A percentile compares a stretch with the other conserved stretches of the same genome.
Evolutionary conservation across 31 red algal genomes (phyloP).

Genomic region (Odonthalia washingtoniensis): DNA sequence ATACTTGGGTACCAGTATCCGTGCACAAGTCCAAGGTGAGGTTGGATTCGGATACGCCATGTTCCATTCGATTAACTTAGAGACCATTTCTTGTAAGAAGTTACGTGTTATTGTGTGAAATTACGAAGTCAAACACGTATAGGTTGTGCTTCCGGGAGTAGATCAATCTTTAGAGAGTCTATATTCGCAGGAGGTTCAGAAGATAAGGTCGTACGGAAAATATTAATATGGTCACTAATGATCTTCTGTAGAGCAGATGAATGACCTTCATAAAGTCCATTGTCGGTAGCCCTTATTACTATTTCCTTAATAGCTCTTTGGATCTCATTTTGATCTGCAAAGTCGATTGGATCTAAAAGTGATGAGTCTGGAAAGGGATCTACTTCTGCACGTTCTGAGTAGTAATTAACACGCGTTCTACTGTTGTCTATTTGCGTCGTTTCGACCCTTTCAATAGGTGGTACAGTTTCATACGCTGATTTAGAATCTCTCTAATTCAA

Average conservation of each 20-base stretch:
- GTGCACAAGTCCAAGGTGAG: constrained; percentile 36
- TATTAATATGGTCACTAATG: constrained; percentile 16
- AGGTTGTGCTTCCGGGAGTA: constrained; percentile 28
- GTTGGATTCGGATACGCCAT: constrained; percentile 49
- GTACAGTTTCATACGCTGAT: too few species aligned
- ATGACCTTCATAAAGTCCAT: neutral
- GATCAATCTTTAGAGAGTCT: neutral
- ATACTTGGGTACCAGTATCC: constrained; percentile 32
- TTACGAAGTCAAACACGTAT: constrained; percentile 47
- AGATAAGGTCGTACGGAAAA: constrained; percentile 40
- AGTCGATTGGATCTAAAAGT: constrained; percentile 35
- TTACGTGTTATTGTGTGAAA: constrained; percentile 18
- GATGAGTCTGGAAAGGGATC: too few species aligned
- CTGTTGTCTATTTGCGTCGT: too few species aligned
- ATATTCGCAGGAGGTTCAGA: constrained; percentile 15
- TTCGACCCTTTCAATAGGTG: too few species aligned
- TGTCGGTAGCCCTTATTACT: constrained; percentile 10
- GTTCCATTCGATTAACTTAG: neutral
- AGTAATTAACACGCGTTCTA: too few species aligned
- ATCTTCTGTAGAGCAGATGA: neutral
- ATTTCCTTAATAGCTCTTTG: constrained; percentile 2
- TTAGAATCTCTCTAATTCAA: too few species aligned
- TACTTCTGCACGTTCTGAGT: too few species aligned
- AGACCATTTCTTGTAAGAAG: constrained; percentile 27
- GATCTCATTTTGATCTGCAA: constrained; percentile 19